A percentile compares a stretch with the other conserved stretches of the same genome.
phyloP scores from a whole-genome alignment of 78 protist genomes.

The Anaeramoeba ignava region DNA sequence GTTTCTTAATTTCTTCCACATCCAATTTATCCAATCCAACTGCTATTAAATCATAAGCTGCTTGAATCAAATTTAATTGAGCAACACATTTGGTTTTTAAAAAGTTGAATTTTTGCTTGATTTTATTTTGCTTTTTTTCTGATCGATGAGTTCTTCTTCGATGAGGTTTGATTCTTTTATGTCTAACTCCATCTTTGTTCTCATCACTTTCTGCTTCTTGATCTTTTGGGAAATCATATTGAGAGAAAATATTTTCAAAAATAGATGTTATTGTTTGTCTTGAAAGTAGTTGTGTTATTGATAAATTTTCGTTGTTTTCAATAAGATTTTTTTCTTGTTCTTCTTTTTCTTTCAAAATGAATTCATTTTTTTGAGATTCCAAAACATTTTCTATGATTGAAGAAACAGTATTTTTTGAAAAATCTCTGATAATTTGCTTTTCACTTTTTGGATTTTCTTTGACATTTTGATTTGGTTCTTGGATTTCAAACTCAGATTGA shows the following conservation, averaged over 20 bases:
- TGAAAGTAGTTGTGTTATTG: too few species aligned
- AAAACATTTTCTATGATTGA: too few species aligned
- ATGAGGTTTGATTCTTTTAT: neutral
- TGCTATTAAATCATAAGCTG: neutral
- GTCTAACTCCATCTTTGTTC: neutral
- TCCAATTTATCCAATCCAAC: neutral
- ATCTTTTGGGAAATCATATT: neutral
- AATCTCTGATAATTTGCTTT: too few species aligned
- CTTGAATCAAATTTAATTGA: neutral
- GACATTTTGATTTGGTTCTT: too few species aligned
- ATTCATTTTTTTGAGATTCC: too few species aligned
- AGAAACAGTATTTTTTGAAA: too few species aligned
- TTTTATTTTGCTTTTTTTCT: neutral
- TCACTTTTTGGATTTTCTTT: too few species aligned
- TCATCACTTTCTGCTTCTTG: neutral
- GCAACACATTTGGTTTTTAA: neutral
- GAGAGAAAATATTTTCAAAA: neutral
- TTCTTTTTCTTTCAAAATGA: too few species aligned
- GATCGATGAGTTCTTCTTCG: neutral
- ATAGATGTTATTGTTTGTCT: neutral
- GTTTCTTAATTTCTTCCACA: neutral
- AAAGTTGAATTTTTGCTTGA: neutral
- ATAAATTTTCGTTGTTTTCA: too few species aligned
- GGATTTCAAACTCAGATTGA: too few species aligned
- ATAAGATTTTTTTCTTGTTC: too few species aligned